Base-by-base conservation (phyloP, 2,329 filamentous ascomycete species). In the Chaetomiaceae sp. region DNA sequence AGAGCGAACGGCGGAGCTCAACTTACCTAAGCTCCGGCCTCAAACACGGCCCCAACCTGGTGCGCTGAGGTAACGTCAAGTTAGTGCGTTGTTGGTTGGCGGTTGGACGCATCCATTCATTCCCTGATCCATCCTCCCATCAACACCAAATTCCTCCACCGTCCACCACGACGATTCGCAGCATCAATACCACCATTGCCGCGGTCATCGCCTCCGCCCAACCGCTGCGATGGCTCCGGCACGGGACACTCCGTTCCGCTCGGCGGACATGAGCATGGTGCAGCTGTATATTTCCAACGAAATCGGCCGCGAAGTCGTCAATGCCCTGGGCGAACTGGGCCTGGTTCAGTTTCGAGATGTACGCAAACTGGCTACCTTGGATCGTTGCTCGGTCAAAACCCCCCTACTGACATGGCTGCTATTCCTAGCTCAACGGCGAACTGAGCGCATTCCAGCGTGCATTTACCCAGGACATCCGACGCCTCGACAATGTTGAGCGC, bases 261-360 rank as follows among this genome's bases (percentile, higher is more conserved):
- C 94, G 71, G 89, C 90, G 89, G 89, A 96, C 74, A 99, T 99
- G 94, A 96, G 90, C 81, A 87, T 99, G 86, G 95, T 95, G 68
- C 94, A 99, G 85, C 87, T 99, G 67, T 99, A 97, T 75, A 95
- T 99, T 67, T 90, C 94, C 67, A 97, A 96, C 71, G 94, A 99
- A 79, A 97, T 99, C 64, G 92, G 94, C 65, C 85, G 94, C 69
- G 95, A 99, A 77, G 92, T 96, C 65, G 91, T 97, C 59, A 96
- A 91, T 68, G 92, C 92, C 52, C 79, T 99, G 61, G 94, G 94
- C 68, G 94, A 99, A 80, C 82, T 99, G 67, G 94, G 94, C 54
- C 82, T 94, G 66, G 91, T 97, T 71, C 91, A 97, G 73, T 99
- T 99, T 70, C 84, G 94, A 74, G 94, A 99, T 81, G 92, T 97